Evolutionary conservation across 2,329 filamentous ascomycete species (phyloP).

Genomic region (Ramichloridium luteum): DNA sequence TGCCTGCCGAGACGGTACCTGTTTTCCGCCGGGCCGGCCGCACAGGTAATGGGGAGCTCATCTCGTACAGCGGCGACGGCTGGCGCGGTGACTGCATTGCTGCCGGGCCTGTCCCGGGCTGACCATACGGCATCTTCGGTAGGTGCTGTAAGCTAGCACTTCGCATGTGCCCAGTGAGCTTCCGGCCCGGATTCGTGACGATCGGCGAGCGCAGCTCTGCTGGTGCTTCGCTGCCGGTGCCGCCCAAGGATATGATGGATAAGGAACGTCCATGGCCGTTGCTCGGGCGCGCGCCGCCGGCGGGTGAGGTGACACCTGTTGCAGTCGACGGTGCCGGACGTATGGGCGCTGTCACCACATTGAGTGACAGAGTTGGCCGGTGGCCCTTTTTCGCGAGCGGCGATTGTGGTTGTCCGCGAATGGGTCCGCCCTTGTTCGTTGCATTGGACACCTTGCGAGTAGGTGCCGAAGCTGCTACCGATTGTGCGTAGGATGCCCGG

Average conservation of each 20-base stretch:
- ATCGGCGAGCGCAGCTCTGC: constrained; percentile 13
- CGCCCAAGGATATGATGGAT: constrained; percentile 39
- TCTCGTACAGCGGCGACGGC: constrained; percentile 31
- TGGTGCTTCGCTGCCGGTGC: constrained; percentile 30
- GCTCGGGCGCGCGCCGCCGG: constrained; percentile 36
- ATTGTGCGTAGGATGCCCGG: constrained; percentile 3
- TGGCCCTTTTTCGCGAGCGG: constrained; percentile 42
- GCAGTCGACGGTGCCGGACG: constrained; percentile 8
- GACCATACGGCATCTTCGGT: constrained; percentile 25
- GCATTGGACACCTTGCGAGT: constrained; percentile 17
- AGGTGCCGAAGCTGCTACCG: constrained; percentile 6
- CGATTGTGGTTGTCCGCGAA: constrained; percentile 11
- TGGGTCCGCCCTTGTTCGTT: constrained; percentile 13
- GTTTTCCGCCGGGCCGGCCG: constrained; percentile 17
- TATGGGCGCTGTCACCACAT: constrained; percentile 25
- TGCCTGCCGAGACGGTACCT: constrained; percentile 20
- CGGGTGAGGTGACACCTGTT: constrained; percentile 15
- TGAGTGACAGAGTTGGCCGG: constrained; percentile 54
- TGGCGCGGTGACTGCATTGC: constrained; percentile 18
- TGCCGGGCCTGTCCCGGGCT: constrained; percentile 5
- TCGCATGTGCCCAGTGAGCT: constrained; percentile 54
- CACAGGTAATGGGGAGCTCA: constrained; percentile 11
- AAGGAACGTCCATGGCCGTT: constrained; percentile 36
- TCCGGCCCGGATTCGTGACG: constrained; percentile 18
- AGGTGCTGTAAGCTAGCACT: constrained; percentile 73